phyloP scores from a whole-genome alignment of 2,329 filamentous ascomycete species.

The Colletotrichum eremochloae region DNA sequence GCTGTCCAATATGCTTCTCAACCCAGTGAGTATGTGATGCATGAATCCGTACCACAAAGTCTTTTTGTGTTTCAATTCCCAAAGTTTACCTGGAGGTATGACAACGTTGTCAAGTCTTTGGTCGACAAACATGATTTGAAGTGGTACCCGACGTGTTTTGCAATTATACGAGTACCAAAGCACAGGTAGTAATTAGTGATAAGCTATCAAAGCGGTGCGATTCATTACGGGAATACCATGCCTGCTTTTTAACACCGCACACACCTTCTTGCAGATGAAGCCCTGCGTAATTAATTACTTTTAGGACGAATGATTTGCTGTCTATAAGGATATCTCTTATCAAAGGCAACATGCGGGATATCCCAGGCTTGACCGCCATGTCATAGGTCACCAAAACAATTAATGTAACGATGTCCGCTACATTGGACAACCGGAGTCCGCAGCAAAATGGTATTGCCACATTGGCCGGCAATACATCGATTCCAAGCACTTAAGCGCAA shows the following conservation, averaged over 20 bases:
- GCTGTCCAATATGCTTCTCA: background rate
- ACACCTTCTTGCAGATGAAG: background rate
- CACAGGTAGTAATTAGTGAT: conserved; percentile 20
- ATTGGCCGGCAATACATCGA: conserved; percentile 23
- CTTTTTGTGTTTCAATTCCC: background rate
- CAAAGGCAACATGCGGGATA: conserved; percentile 16
- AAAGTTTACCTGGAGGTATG: background rate
- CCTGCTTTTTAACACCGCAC: background rate
- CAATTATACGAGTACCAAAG: conserved; percentile 31
- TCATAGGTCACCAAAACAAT: conserved; percentile 22
- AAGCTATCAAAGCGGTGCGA: conserved; percentile 6
- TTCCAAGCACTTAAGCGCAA: conserved; percentile 9
- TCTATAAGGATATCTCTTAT: conserved; percentile 23
- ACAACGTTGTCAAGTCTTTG: background rate
- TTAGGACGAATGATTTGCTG: conserved; percentile 19
- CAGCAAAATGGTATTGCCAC: conserved; percentile 32
- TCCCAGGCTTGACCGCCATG: conserved; percentile 2
- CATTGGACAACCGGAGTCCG: conserved; percentile 23
- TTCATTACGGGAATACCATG: background rate
- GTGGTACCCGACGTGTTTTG: background rate
- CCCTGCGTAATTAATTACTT: background rate
- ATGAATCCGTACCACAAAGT: background rate
- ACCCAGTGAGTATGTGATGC: too few relatives aligned
- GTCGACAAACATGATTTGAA: background rate
- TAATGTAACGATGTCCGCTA: conserved; percentile 19